Base-by-base conservation (phyloP, 83 land plant species). In the Thuja plicata region DNA sequence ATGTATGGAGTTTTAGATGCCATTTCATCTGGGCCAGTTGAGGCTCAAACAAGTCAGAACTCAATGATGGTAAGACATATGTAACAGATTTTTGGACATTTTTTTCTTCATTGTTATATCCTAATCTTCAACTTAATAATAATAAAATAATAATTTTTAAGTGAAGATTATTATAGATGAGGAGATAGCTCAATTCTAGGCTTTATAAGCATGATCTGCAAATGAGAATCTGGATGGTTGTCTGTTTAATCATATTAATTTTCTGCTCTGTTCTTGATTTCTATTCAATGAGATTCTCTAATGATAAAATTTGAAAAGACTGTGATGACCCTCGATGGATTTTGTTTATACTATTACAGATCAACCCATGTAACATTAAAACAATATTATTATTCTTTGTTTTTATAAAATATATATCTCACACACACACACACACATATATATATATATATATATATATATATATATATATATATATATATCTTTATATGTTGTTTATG, bases 1-100 rank as follows among this genome's bases (percentile, higher is more conserved):
- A 96, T 96, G 97, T 96, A 96, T 92, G 97, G 97, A 24, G 88
- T 93, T 40, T 88, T 96, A 45, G 97, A 96, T 90, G 78, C 93
- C 79, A 78, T 96, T 71, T 91, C 92, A 34, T 86, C 93, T 90
- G 97, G 93, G 74, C 96, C 97, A 32, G 83, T 96, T 91, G 95
- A 93, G 57, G 96, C 97, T 79, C 89, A 86, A 81, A 89, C 55
- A 30, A 96, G 96, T 87, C 82, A 86, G 79, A 93, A 96, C 85
- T 94, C 97, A 11, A 91, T 96, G 40, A 96, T 96, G 97, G 97
- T 93, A 90, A 95, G 91, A 85, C 82, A 16, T 34, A 24, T 79
- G 82, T 76, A 34, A 34, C 79, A 3, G 12, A 24, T 32, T 34
- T 76, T 74, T 35, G 16, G 79, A 34, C 9, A 10, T 12, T 11